These are phyloP conservation scores for Papilionanthe hybrid DNA, from an alignment of 116 monocot genomes.

Conservation along the genomic window DNA sequence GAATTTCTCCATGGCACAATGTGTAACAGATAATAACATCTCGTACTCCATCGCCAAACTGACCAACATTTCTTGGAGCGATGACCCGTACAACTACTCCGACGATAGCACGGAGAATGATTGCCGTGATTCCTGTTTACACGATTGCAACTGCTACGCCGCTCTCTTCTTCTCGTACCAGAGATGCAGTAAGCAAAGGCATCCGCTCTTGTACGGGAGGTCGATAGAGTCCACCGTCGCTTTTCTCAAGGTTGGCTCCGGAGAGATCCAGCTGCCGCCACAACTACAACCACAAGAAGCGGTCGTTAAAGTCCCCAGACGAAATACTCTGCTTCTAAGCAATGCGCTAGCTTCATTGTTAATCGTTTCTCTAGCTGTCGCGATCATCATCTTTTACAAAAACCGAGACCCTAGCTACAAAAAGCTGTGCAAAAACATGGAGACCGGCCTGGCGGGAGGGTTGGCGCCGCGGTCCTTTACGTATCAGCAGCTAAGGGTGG, in stretches of 20 bases:
- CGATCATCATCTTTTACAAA: neutral
- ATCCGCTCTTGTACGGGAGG: conserved; percentile 13
- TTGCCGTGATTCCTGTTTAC: conserved; percentile 3
- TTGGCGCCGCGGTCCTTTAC: conserved; percentile 6
- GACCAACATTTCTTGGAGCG: conserved; percentile 12
- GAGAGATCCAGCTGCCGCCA: neutral
- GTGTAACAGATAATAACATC: neutral
- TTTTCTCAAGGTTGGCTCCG: neutral
- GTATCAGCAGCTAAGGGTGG: conserved; percentile 5
- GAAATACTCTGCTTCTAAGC: neutral
- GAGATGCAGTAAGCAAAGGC: conserved; percentile 16
- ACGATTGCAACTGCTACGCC: conserved; percentile 14
- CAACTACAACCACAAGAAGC: neutral
- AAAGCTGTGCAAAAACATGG: neutral
- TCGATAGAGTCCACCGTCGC: conserved; percentile 8
- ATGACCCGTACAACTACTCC: conserved; percentile 5
- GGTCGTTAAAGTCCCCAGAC: neutral
- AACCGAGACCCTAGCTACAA: neutral
- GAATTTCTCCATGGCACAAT: conserved; percentile 5
- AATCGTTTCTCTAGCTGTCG: neutral
- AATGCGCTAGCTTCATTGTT: neutral
- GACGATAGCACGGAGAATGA: conserved; percentile 2
- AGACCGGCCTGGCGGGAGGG: conserved; percentile 7
- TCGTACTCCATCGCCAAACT: neutral
- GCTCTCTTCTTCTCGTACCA: neutral